Base-by-base conservation (phyloP, 495 filamentous ascomycete species). In the Cercophora samala region DNA sequence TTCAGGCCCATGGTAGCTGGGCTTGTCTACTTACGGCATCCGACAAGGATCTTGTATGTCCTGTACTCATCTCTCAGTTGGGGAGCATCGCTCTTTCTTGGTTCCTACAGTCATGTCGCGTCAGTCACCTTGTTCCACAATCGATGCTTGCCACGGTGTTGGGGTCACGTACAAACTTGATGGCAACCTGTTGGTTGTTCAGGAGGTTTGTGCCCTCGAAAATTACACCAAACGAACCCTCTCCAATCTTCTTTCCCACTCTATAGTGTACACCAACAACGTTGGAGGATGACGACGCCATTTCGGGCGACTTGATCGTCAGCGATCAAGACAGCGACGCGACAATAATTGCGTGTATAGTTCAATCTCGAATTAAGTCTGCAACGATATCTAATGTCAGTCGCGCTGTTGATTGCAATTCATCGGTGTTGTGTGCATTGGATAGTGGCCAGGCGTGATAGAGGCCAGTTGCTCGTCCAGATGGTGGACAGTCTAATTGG, bases 191-290 rank as follows among this genome's bases (percentile, higher is more conserved):
- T 79, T 98, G 95, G 80, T 95, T 97, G 84, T 99, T 99, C 78
- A 99, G 85, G 66, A 99, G 85, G 79, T 99, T 99, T 71, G 93
- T 97, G 58, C 95, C 95, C 79, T 99, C 95, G 69, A 99, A 99
- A 70, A 99, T 97, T 65, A 99, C 95, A 81, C 95, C 95, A 72
- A 99, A 99, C 15, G 93, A 97, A 23, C 95, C 95, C 84, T 99
- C 95, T 70, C 95, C 95, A 66, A 99, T 99, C 80, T 99, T 99
- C 87, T 98, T 99, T 68, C 95, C 95, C 64, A 99, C 95, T 69
- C 96, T 86, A 78, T 99, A 99, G 84, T 99, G 95, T 68, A 99
- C 95, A 71, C 95, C 95, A 68, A 99, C 95, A 69, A 99, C 95
- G 80, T 99, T 99, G 55, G 92, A 97, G 58, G 93, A 97, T 53